A percentile compares a stretch with the other conserved stretches of the same genome.
phyloP scores from a whole-genome alignment of 352 stramenopile species.

The Phytophthora litchii region DNA sequence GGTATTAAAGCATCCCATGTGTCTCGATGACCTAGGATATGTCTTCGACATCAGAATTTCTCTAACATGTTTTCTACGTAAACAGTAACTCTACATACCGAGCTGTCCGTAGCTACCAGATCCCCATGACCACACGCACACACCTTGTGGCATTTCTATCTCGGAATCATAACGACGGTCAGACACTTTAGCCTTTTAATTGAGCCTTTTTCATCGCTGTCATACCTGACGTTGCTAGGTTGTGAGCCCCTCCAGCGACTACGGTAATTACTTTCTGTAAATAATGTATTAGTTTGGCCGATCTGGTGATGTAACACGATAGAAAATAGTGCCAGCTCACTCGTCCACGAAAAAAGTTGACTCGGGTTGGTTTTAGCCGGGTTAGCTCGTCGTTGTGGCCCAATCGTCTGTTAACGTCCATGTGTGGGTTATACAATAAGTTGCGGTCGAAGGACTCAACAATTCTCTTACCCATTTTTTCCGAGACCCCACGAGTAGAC shows the following conservation, averaged over 20 bases:
- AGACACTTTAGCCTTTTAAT: neutral
- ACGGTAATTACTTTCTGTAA: conserved; percentile 76
- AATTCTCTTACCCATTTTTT: conserved; percentile 51
- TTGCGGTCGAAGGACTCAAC: neutral
- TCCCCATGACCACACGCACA: conserved; percentile 81
- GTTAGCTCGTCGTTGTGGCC: conserved; percentile 65
- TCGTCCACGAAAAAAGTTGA: conserved; percentile 72
- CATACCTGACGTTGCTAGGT: conserved; percentile 67
- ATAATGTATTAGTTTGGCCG: conserved; percentile 1
- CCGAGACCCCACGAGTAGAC: conserved; percentile 83
- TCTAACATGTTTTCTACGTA: neutral
- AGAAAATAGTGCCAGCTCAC: conserved; percentile 26
- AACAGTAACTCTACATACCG: conserved; percentile 32
- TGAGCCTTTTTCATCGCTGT: neutral
- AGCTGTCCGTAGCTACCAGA: conserved; percentile 67
- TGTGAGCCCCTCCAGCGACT: conserved; percentile 61
- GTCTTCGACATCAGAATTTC: neutral
- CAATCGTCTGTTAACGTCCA: conserved; percentile 44
- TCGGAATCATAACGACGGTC: neutral
- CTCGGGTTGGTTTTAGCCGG: conserved; percentile 64
- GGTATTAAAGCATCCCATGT: conserved; percentile 72
- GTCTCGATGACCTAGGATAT: conserved; percentile 62
- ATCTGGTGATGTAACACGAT: neutral
- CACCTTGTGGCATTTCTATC: conserved; percentile 57
- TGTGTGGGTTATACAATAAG: neutral